phyloP scores from a whole-genome alignment of 805 yeast genomes.

The Sugiyamaella chiloensis region DNA sequence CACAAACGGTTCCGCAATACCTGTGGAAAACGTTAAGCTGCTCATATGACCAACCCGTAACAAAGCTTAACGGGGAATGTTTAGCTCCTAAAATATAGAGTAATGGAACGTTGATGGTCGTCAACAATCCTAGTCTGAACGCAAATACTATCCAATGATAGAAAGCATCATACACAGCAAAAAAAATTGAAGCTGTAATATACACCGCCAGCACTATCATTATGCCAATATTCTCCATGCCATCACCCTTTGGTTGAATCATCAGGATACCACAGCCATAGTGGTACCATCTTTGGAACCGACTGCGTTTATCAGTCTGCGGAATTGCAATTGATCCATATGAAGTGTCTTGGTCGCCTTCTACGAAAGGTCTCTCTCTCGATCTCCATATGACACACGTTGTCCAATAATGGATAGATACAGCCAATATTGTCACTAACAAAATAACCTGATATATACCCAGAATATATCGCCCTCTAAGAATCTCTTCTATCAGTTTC shows the following conservation, averaged over 20 bases:
- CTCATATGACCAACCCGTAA: constrained; percentile 45
- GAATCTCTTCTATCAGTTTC: constrained; percentile 7
- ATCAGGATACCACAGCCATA: constrained; percentile 10
- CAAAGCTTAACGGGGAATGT: constrained; percentile 22
- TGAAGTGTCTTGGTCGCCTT: not conserved
- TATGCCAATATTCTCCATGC: constrained; percentile 16
- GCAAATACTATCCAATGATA: constrained; percentile 18
- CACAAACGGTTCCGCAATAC: constrained; percentile 32
- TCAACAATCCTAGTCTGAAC: constrained; percentile 24
- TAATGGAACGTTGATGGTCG: constrained; percentile 23
- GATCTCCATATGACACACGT: not conserved
- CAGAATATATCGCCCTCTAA: constrained; percentile 9
- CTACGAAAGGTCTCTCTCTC: not conserved
- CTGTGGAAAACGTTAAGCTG: constrained; percentile 44
- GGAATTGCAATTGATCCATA: not conserved
- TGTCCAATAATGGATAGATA: constrained; percentile 6
- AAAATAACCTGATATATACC: constrained; percentile 6
- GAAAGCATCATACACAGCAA: constrained; percentile 11
- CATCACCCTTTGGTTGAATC: constrained; percentile 19
- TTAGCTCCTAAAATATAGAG: constrained; percentile 27
- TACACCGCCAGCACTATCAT: constrained; percentile 13
- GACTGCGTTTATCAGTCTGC: not conserved
- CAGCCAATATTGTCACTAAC: constrained; percentile 1
- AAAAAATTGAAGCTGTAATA: constrained; percentile 10
- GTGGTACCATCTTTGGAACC: not conserved